Percentiles rank a stretch among this genome's conserved stretches.
These are phyloP conservation scores for Calocybe cyanea DNA, from an alignment of 768 basidiomycete genomes.

Conservation along the genomic window DNA sequence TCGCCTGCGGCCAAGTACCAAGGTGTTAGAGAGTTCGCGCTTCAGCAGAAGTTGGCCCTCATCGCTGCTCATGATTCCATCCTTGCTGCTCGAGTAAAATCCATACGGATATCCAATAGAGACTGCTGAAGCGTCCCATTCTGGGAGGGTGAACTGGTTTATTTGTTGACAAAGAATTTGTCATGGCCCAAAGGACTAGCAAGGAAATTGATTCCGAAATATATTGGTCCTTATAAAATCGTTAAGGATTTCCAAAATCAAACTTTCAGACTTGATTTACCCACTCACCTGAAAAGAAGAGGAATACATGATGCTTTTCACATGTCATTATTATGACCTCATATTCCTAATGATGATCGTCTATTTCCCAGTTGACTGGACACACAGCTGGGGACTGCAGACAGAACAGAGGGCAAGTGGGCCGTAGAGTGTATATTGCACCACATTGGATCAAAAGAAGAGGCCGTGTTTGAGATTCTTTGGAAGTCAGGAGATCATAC, in stretches of 20 bases:
- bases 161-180: too few species aligned
- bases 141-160: too few species aligned
- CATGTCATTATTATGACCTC: constrained; percentile 7
- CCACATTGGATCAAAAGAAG: constrained; percentile 16
- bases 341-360: constrained; percentile 30
- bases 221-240: background rate
- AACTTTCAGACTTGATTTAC: constrained; percentile 6
- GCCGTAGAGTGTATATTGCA: constrained; percentile 19
- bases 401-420: constrained; percentile 22
- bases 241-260: background rate
- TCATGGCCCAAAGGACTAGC: too few species aligned
- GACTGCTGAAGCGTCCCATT: background rate
- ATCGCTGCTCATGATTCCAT: background rate
- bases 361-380: constrained; percentile 30
- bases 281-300: constrained; percentile 16
- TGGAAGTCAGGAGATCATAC: constrained; percentile 29
- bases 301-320: constrained; percentile 33
- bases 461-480: constrained; percentile 21
- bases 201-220: background rate
- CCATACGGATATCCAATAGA: background rate
- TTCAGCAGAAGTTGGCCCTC: too few species aligned
- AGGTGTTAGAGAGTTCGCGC: background rate
- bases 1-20: background rate
- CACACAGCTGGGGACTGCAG: constrained; percentile 13
- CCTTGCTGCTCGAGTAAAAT: background rate